Evolutionary conservation across 1,139 yeast genomes (phyloP).

Genomic region (Protomyces macrosporus): DNA sequence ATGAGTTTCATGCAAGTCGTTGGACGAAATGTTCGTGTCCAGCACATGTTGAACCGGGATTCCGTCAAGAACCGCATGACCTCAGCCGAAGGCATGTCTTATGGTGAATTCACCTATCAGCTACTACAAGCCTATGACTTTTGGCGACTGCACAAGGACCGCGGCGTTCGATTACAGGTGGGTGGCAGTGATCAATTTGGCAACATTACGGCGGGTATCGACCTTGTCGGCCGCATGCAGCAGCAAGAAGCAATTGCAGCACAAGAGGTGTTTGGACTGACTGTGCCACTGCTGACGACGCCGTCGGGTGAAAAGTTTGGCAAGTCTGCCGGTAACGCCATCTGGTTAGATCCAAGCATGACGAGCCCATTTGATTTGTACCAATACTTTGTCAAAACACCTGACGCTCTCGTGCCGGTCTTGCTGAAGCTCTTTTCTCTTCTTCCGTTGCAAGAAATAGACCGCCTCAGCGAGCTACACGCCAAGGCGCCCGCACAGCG

Average conservation of each 20-base stretch:
- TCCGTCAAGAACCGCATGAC: slow-evolving; percentile 71
- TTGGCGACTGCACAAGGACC: slow-evolving; percentile 63
- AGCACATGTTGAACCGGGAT: slow-evolving; percentile 85
- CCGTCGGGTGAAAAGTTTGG: slow-evolving; percentile 93
- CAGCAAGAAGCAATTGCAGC: slow-evolving; percentile 26
- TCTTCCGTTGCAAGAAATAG: slow-evolving; percentile 59
- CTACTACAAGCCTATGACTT: slow-evolving; percentile 90
- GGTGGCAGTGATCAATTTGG: slow-evolving; percentile 99
- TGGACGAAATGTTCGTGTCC: slow-evolving; percentile 75
- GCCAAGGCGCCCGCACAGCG: slow-evolving; percentile 55
- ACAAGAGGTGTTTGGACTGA: slow-evolving; percentile 54
- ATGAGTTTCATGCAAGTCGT: slow-evolving; percentile 69
- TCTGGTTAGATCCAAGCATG: slow-evolving; percentile 66
- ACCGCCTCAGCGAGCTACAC: slow-evolving; percentile 51
- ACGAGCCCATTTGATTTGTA: slow-evolving; percentile 79
- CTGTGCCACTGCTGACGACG: slow-evolving; percentile 86
- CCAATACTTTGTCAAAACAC: slow-evolving; percentile 70
- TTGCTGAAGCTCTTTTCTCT: slow-evolving; percentile 74
- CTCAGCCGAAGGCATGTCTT: slow-evolving; percentile 60
- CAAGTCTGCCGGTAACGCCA: slow-evolving; percentile 94
- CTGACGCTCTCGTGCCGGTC: slow-evolving; percentile 68
- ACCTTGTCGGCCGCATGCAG: slow-evolving; percentile 63
- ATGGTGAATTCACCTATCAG: slow-evolving; percentile 90
- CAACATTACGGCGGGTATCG: slow-evolving; percentile 92
- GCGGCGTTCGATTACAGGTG: slow-evolving; percentile 60